These are phyloP conservation scores for Prorocentrum cordatum DNA, from an alignment of 169 alveolate species.

Conservation along the genomic window DNA sequence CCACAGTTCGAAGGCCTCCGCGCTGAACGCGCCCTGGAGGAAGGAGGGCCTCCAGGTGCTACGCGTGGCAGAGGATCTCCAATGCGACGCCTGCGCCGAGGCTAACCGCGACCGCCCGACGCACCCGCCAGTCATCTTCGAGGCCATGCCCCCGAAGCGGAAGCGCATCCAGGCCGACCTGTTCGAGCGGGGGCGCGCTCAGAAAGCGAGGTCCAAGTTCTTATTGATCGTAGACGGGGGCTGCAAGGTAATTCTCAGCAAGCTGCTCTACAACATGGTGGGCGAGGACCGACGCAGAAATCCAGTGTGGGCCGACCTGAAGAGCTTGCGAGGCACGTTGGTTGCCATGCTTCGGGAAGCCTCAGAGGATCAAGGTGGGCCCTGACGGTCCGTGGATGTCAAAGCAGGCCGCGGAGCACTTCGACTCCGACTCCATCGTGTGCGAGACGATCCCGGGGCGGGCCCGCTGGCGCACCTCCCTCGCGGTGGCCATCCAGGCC, in stretches of 20 bases:
- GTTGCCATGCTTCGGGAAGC: slow-evolving; percentile 1
- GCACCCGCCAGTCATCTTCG: background rate
- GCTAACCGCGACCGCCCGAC: background rate
- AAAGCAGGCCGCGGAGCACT: background rate
- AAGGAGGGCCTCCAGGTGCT: background rate
- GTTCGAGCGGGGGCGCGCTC: background rate
- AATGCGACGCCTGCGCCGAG: background rate
- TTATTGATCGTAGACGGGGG: background rate
- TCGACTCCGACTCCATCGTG: background rate
- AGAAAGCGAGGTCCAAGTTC: background rate
- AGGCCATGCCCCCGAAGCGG: background rate
- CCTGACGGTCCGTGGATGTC: background rate
- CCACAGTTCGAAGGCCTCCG: no score
- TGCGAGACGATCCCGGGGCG: background rate
- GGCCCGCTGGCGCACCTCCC: background rate
- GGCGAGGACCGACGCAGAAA: background rate
- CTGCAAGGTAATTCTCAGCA: background rate
- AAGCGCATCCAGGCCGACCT: background rate
- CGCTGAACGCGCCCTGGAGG: no score
- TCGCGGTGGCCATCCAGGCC: background rate
- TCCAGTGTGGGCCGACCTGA: background rate
- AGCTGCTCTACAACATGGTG: no score
- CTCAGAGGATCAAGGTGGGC: background rate
- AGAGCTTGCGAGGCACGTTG: background rate
- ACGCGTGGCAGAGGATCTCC: background rate